phyloP scores from a whole-genome alignment of 208 protist genomes.

The Leishmania amazonensis region DNA sequence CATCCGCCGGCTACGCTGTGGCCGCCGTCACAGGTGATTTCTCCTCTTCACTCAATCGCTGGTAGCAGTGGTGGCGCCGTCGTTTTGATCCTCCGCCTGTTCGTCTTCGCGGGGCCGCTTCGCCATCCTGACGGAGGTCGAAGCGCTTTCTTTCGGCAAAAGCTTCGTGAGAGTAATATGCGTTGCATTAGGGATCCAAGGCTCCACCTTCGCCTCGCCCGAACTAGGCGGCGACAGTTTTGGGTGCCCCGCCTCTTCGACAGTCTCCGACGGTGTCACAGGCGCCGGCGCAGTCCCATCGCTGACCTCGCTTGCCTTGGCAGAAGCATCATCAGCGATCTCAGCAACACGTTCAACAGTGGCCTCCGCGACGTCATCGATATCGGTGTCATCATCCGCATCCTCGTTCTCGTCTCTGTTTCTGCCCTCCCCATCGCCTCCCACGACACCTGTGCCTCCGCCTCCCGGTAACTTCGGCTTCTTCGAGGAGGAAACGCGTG shows the following conservation, averaged over 20 bases:
- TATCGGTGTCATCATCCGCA: conserved; percentile 1
- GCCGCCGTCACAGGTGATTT: background rate
- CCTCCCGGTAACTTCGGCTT: conserved; percentile 9
- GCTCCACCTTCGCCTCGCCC: conserved; percentile 27
- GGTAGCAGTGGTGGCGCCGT: conserved; percentile 16
- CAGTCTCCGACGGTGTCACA: background rate
- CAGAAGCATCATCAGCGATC: background rate
- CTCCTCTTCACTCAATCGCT: conserved; percentile 1
- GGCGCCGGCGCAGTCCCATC: background rate
- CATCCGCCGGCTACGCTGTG: background rate
- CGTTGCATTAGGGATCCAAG: conserved; percentile 5
- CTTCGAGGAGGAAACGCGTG: conserved; percentile 13
- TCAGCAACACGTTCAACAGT: background rate
- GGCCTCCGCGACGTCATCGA: conserved; percentile 4
- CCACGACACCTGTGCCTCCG: background rate
- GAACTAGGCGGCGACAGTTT: background rate
- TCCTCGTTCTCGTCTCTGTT: conserved; percentile 17
- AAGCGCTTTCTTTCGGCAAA: conserved; percentile 10
- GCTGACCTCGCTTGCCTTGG: background rate
- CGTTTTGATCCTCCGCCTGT: conserved; percentile 18
- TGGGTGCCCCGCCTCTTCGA: conserved; percentile 3
- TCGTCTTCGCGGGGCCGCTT: conserved; percentile 28
- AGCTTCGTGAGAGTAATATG: conserved; percentile 28
- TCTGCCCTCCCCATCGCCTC: conserved; percentile 5
- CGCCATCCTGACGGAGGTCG: background rate